A percentile compares a stretch with the other conserved stretches of the same genome.
phyloP scores from a whole-genome alignment of 805 yeast genomes.

The Candida schatavii region DNA sequence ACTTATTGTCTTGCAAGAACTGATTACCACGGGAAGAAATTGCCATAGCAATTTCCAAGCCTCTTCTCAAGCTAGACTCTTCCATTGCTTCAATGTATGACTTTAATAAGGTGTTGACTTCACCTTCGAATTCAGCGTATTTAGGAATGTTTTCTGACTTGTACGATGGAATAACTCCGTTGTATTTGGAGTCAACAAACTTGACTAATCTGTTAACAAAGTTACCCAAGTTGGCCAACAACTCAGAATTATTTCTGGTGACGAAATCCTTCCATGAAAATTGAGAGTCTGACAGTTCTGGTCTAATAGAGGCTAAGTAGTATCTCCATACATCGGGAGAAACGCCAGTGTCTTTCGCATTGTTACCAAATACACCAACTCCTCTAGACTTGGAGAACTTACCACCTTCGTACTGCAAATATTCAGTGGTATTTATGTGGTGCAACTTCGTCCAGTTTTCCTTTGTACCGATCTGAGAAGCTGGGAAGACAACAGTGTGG shows the following conservation, averaged over 20 bases:
- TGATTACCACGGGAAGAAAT: conserved; percentile 90
- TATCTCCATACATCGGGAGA: conserved; percentile 97
- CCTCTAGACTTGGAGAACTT: conserved; percentile 98
- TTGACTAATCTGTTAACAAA: conserved; percentile 92
- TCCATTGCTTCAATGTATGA: conserved; percentile 74
- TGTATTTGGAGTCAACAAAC: conserved; percentile 85
- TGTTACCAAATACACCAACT: conserved; percentile 97
- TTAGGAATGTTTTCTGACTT: conserved; percentile 46
- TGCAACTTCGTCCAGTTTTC: conserved; percentile 89
- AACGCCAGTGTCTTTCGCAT: conserved; percentile 90
- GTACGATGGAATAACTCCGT: conserved; percentile 80
- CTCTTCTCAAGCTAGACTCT: conserved; percentile 76
- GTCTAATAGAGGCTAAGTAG: conserved; percentile 87
- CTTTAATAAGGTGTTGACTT: conserved; percentile 59
- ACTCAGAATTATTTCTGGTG: conserved; percentile 86
- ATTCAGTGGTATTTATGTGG: conserved; percentile 92
- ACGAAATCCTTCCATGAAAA: conserved; percentile 98
- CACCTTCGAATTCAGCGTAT: conserved; percentile 46
- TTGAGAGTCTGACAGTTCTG: conserved; percentile 94
- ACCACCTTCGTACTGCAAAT: conserved; percentile 96
- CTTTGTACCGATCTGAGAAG: conserved; percentile 82
- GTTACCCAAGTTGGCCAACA: conserved; percentile 94
- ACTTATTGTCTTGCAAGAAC: conserved; percentile 93
- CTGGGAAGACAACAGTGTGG: conserved; percentile 98
- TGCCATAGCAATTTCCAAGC: conserved; percentile 88